Evolutionary conservation across 2,329 filamentous ascomycete species (phyloP), one percentile per base, ranked within the genome.

Genomic region (Colletotrichum gigasporum): DNA sequence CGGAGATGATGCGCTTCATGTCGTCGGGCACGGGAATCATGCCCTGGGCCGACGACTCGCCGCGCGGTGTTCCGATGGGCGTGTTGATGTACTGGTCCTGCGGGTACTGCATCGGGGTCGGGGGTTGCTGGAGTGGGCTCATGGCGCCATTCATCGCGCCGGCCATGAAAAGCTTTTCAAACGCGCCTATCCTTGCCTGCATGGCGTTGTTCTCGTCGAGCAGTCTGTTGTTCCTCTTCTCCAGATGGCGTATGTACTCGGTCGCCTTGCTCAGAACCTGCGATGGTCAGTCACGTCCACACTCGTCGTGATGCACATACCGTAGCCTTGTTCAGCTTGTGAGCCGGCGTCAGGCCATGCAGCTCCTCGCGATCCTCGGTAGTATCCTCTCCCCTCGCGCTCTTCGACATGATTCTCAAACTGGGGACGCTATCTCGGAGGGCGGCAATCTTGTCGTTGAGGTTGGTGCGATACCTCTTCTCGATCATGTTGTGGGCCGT

Each of bases 401-500:
- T 90, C 80, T 92, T 93, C 35, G 89, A 89, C 87, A 94, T 93
- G 70, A 94, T 92, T 50, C 94, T 89, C 61, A 98, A 82, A 76
- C 92, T 96, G 2, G 95, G 95, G 12, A 98, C 94, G 73, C 93
- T 97, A 76, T 97, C 94, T 70, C 94, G 87, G 66, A 98, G 82
- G 63, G 94, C 94, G 45, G 94, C 91, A 71, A 98, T 98, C 81
- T 98, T 98, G 75, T 97, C 95, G 74, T 98, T 98, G 61, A 98
- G 84, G 73, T 98, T 98, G 56, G 93, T 97, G 71, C 95, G 90
- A 77, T 98, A 98, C 69, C 95, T 85, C 84, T 97, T 98, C 80
- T 98, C 95, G 67, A 98, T 97, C 85, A 98, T 96, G 78, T 97
- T 98, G 79, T 98, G 95, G 2, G 95, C 94, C 30, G 94, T 96